Conservation (phyloP, 129 eudicot genomes). For the Arctium lappa region DNA sequence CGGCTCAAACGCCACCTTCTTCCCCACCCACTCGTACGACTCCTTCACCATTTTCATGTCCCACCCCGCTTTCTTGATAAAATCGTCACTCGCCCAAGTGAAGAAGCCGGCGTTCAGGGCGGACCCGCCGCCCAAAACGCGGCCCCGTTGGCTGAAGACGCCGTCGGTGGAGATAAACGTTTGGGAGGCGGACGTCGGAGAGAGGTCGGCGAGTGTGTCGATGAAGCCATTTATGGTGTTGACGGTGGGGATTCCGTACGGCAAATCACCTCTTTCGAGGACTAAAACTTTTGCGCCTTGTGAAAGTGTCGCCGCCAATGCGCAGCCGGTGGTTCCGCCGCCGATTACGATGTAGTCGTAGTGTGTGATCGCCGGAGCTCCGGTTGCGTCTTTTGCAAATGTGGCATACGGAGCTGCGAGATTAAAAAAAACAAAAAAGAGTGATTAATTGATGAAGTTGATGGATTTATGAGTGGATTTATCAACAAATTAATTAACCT, state of each 20-base stretch:
- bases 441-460: not conserved
- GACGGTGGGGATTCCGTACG: constrained; percentile 50
- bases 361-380: constrained; percentile 41
- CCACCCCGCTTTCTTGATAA: constrained; percentile 46
- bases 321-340: constrained; percentile 93
- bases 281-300: constrained; percentile 49
- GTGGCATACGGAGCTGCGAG: constrained; percentile 72
- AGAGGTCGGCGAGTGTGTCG: constrained; percentile 40
- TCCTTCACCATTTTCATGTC: constrained; percentile 43
- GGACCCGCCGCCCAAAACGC: constrained; percentile 81
- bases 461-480: not conserved
- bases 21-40: constrained; percentile 77
- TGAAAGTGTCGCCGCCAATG: constrained; percentile 80
- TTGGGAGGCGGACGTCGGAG: constrained; percentile 69
- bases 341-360: constrained; percentile 84
- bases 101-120: constrained; percentile 81
- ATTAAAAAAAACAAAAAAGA: not conserved
- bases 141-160: constrained; percentile 72
- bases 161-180: constrained; percentile 76
- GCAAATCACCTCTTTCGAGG: constrained; percentile 79
- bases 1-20: constrained; percentile 68
- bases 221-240: constrained; percentile 44
- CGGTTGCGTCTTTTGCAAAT: constrained; percentile 58
- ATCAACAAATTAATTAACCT: not conserved
- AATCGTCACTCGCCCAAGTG: constrained; percentile 56